A percentile compares a stretch with the other conserved stretches of the same genome.
phyloP scores from a whole-genome alignment of 768 basidiomycete genomes.

The Leucocoprinus birnbaumii region DNA sequence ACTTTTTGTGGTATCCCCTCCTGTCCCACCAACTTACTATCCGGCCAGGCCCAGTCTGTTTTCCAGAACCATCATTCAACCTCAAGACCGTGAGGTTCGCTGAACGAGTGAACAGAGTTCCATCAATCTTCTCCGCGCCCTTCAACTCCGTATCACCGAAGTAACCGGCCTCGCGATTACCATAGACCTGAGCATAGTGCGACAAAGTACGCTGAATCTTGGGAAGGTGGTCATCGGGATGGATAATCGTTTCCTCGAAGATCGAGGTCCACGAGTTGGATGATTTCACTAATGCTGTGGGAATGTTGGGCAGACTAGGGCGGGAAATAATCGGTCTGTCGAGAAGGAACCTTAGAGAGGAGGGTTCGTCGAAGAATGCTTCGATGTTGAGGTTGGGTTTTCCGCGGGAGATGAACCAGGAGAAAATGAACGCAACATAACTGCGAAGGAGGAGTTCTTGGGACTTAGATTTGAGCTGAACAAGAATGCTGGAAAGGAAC shows the following conservation, averaged over 20 bases:
- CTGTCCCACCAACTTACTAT: neutral
- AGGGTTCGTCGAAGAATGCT: conserved; percentile 40
- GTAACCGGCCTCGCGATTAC: conserved; percentile 7
- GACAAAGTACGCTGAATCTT: conserved; percentile 37
- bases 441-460: conserved; percentile 51
- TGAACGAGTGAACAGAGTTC: conserved; percentile 53
- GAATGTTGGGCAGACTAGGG: neutral
- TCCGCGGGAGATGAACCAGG: conserved; percentile 57
- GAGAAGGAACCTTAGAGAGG: conserved; percentile 2
- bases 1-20: conserved; percentile 5
- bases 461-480: conserved; percentile 35
- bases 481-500: conserved; percentile 52
- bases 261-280: conserved; percentile 62
- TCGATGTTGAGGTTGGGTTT: conserved; percentile 46
- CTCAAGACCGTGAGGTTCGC: conserved; percentile 46
- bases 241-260: conserved; percentile 46
- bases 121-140: conserved; percentile 48
- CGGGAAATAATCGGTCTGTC: neutral
- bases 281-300: conserved; percentile 19
- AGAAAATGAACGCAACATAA: conserved; percentile 51
- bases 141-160: conserved; percentile 30
- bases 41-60: neutral
- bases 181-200: conserved; percentile 17
- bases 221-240: conserved; percentile 53
- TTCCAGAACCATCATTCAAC: conserved; percentile 11